Base-by-base conservation (phyloP, 2,329 filamentous ascomycete species). In the Aspergillus sp. region DNA sequence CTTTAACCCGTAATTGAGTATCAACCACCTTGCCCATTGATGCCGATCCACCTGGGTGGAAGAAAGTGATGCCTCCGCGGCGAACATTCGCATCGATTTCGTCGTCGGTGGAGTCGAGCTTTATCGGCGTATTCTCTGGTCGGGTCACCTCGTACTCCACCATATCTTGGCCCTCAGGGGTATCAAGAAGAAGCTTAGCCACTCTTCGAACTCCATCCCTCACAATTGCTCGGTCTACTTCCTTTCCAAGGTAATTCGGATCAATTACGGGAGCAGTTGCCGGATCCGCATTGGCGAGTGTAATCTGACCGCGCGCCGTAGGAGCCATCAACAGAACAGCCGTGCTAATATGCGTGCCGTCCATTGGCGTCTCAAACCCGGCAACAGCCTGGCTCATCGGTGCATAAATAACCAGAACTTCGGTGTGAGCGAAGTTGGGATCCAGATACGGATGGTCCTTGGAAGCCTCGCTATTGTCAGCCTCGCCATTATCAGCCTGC, bases 211-310 rank as follows among this genome's bases (percentile, higher is more conserved):
- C 61, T 45, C 64, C 63, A 29, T 60, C 29, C 11, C 64, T 57
- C 47, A 70, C 29, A 18, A 61, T 47, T 0, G 56, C 53, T 16
- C 68, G 60, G 55, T 72, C 71, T 5, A 67, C 54, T 42, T 71
- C 67, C 1, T 69, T 73, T 1, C 64, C 63, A 29, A 65, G 71
- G 36, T 73, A 72, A 45, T 74, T 73, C 0, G 70, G 69, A 51
- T 75, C 67, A 32, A 74, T 72, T 5, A 64, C 22, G 1, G 70
- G 70, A 1, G 61, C 18, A 1, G 29, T 59, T 10, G 22, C 55
- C 6, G 70, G 62, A 11, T 63, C 52, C 1, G 56, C 49, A 5
- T 64, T 64, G 0, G 60, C 47, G 2, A 71, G 31, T 0, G 58
- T 65, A 16, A 70, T 66, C 4, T 45, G 47, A 1, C 68, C 69